These are phyloP conservation scores for Epipyxis sp. DNA, from an alignment of 108 stramenopile species.

Conservation along the genomic window DNA sequence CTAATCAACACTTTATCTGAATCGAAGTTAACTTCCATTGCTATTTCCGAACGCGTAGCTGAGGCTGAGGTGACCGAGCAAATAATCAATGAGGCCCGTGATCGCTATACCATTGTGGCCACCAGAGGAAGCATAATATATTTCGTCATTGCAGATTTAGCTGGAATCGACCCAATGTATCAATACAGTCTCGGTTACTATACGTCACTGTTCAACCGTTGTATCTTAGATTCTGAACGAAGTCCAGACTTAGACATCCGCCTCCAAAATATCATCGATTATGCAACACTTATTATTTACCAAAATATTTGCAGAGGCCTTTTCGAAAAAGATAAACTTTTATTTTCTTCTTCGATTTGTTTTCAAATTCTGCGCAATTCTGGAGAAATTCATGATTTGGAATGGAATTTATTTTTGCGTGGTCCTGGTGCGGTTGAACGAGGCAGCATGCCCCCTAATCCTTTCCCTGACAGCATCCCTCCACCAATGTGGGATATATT, in stretches of 20 bases:
- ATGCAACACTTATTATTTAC: constrained; percentile 52
- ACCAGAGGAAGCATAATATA: constrained; percentile 60
- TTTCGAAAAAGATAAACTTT: constrained; percentile 58
- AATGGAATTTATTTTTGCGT: constrained; percentile 57
- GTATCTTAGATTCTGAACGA: constrained; percentile 49
- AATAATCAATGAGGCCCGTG: constrained; percentile 55
- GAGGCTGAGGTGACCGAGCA: constrained; percentile 59
- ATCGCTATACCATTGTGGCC: constrained; percentile 53
- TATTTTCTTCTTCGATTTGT: constrained; percentile 56
- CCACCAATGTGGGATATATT: constrained; percentile 59
- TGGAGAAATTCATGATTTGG: constrained; percentile 32
- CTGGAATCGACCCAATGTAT: constrained; percentile 65
- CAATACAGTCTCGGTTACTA: constrained; percentile 61
- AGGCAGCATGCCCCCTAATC: constrained; percentile 37
- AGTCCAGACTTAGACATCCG: constrained; percentile 39
- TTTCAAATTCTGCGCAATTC: constrained; percentile 57
- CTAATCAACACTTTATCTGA: constrained; percentile 63
- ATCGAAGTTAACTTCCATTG: constrained; percentile 54
- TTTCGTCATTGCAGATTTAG: constrained; percentile 63
- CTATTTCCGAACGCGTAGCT: constrained; percentile 58
- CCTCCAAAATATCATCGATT: constrained; percentile 50
- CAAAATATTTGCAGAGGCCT: constrained; percentile 61
- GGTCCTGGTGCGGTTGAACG: constrained; percentile 54
- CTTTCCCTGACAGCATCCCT: constrained; percentile 37
- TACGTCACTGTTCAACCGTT: constrained; percentile 52